phyloP scores from a whole-genome alignment of 1,284 basidiomycete species.

The Mycosarcoma mackinlayi region DNA sequence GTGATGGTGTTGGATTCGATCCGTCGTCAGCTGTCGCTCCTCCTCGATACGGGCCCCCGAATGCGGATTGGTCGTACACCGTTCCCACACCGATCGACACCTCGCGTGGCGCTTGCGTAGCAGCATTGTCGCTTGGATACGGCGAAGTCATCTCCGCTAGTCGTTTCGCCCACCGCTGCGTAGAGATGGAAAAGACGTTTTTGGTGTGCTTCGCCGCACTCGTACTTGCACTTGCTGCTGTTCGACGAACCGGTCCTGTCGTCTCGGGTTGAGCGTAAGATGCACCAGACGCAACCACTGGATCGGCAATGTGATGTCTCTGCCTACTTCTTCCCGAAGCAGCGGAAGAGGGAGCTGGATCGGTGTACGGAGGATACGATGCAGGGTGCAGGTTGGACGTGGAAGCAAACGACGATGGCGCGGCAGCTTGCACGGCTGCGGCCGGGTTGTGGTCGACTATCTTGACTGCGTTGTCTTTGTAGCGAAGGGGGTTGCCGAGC shows the following conservation, averaged over 20 bases:
- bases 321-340: slow-evolving; percentile 13
- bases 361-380: slow-evolving; percentile 27
- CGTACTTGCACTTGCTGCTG: slow-evolving; percentile 22
- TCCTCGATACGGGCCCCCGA: slow-evolving; percentile 23
- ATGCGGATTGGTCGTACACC: slow-evolving; percentile 35
- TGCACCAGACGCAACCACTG: slow-evolving; percentile 33
- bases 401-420: slow-evolving; percentile 10
- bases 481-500: slow-evolving; percentile 5
- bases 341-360: slow-evolving; percentile 15
- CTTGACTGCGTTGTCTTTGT: slow-evolving; percentile 13
- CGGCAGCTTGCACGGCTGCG: slow-evolving; percentile 38
- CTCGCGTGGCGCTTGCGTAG: slow-evolving; percentile 11
- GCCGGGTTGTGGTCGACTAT: slow-evolving; percentile 38
- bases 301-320: slow-evolving; percentile 41
- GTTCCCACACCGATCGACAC: slow-evolving; percentile 40
- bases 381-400: slow-evolving; percentile 7
- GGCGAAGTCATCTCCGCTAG: slow-evolving; percentile 39
- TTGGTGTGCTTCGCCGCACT: slow-evolving; percentile 27
- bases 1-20: slow-evolving; percentile 19
- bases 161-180: slow-evolving; percentile 41
- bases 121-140: slow-evolving; percentile 1
- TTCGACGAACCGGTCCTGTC: slow-evolving; percentile 39
- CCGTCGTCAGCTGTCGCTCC: too few species aligned
- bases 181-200: slow-evolving; percentile 50
- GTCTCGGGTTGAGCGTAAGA: too few species aligned